Evolutionary conservation across 2,329 filamentous ascomycete genomes (phyloP), one percentile per base, ranked within the genome.

Genomic region (Elsinoe australis): DNA sequence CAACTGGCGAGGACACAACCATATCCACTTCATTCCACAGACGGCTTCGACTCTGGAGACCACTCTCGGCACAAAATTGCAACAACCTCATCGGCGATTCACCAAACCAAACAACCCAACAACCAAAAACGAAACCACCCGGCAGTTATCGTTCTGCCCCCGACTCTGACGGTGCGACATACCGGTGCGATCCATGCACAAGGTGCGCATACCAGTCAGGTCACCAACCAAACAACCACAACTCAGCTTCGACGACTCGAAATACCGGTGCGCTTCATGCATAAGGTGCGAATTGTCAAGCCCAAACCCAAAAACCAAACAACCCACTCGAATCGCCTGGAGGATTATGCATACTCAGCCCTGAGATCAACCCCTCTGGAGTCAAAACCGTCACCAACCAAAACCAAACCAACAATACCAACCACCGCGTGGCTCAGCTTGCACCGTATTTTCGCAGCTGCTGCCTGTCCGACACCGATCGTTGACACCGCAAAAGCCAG

Each of bases 401-500:
- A 14, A 28, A n/a, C n/a, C n/a, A n/a, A n/a, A n/a, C n/a, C n/a
- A n/a, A 3, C 9, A 28, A 44, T 21, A 18, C 21, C 39, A 44
- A 32, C 26, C n/a, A 15, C 39, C 24, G 39, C 39, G 26, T 32
- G 39, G 39, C 39, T 10, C 39, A 32, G 39, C n/a, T 44, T 18
- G 39, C 39, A 32, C 17, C 39, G 26, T 44, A 44, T 21, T 12
- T 31, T n/a, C 2, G 39, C 39, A 15, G 21, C 39, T 44, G 39
- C 21, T 9, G 39, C 39, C 39, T n/a, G 39, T 32, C 15, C 28
- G 39, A 44, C 39, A 29, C n/a, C 3, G 21, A 14, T 39, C 26
- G 39, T 44, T 26, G 26, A 32, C 39, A 44, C n/a, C 39, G 39
- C 39, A 44, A 29, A 44, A 44, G 39, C 26, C 39, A 44, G 39